Evolutionary conservation across 2,329 filamentous ascomycete species (phyloP).

Genomic region (Trichoderma sp.): DNA sequence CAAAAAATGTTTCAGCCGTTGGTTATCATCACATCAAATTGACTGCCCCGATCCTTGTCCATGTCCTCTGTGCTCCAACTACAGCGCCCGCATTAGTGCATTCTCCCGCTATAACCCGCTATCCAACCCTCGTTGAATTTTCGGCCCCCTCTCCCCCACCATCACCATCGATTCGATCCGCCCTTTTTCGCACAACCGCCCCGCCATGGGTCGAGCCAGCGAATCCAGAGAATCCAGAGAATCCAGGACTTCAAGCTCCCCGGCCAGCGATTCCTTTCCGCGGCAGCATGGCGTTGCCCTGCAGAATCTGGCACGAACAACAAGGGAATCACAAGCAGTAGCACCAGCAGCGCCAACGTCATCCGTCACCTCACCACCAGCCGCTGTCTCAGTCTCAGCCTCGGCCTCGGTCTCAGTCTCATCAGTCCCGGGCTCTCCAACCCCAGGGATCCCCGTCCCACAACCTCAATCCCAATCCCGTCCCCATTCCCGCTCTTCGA

Average conservation of each 20-base stretch:
- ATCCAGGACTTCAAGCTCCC: slow-evolving; percentile 23
- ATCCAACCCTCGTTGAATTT: not conserved
- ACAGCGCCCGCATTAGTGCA: not conserved
- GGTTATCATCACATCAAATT: not conserved
- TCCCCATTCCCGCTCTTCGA: slow-evolving; percentile 3
- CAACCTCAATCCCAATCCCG: not conserved
- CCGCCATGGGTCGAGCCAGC: slow-evolving; percentile 31
- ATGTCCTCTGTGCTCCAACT: no score
- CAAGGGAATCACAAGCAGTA: not conserved
- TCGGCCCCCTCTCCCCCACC: slow-evolving; percentile 2
- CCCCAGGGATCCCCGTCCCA: slow-evolving; percentile 2
- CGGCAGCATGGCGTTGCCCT: slow-evolving; percentile 33
- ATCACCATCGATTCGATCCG: not conserved
- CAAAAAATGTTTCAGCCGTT: not conserved
- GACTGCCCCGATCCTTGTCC: not conserved
- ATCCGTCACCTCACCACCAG: not conserved
- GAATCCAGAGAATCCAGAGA: slow-evolving; percentile 22
- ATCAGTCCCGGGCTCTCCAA: not conserved
- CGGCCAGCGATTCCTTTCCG: slow-evolving; percentile 30
- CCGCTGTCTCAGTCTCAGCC: slow-evolving; percentile 19
- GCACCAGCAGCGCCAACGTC: not conserved
- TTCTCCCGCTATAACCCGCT: not conserved
- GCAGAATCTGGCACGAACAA: slow-evolving; percentile 31
- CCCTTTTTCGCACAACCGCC: slow-evolving; percentile 19
- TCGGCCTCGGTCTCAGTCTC: not conserved